phyloP scores from a whole-genome alignment of 108 stramenopile species.

The Skeletonema marinoi region DNA sequence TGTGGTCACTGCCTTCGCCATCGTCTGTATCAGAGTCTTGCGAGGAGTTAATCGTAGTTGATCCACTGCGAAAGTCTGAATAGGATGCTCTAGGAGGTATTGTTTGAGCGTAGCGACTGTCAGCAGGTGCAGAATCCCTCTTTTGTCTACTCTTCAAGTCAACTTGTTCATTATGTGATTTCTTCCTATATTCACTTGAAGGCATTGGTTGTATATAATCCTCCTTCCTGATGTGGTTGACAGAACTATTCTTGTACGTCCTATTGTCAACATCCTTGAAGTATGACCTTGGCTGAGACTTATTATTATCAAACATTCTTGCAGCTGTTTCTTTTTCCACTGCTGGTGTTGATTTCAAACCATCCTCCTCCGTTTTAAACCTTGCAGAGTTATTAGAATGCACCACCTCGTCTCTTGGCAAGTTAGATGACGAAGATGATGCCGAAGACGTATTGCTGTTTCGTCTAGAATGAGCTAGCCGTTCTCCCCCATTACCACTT shows the following conservation, averaged over 20 bases:
- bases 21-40: neutral
- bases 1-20: constrained; percentile 29
- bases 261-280: neutral
- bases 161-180: neutral
- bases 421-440: neutral
- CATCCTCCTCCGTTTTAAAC: neutral
- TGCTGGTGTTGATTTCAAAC: neutral
- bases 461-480: neutral
- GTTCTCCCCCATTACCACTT: neutral
- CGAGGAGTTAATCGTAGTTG: neutral
- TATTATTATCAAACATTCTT: neutral
- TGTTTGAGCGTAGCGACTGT: neutral
- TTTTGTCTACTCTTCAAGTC: neutral
- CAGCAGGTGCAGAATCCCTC: neutral
- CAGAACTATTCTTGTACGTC: neutral
- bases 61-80: neutral
- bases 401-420: neutral
- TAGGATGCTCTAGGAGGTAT: neutral
- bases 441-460: neutral
- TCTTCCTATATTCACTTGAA: neutral
- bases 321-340: neutral
- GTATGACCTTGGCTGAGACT: neutral
- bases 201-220: neutral
- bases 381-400: neutral
- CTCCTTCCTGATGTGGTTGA: neutral